A percentile compares a stretch with the other conserved stretches of the same genome.
These are phyloP conservation scores for Cardiospermum halicacabum DNA, from an alignment of 345 rosid species.

Conservation along the genomic window DNA sequence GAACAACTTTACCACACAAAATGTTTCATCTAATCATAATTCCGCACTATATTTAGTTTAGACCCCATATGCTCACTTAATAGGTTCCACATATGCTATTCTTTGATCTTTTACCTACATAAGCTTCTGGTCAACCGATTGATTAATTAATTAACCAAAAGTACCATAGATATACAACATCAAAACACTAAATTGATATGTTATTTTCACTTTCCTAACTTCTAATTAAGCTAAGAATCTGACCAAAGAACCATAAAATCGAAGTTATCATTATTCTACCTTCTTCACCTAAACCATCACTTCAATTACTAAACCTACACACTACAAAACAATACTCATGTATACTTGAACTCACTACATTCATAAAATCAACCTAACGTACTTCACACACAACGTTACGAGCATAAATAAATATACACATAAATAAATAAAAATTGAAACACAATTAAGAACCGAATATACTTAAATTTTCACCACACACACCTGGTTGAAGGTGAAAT, in stretches of 20 bases:
- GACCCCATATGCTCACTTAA: background rate
- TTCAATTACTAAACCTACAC: background rate
- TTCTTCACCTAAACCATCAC: background rate
- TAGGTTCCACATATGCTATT: background rate
- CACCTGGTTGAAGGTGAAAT: slow-evolving; percentile 9
- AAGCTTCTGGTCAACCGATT: background rate
- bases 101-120: background rate
- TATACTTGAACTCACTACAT: background rate
- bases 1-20: background rate
- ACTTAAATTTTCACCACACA: background rate
- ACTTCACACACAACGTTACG: background rate
- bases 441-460: background rate
- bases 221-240: background rate
- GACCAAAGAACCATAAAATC: background rate
- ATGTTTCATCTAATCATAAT: background rate
- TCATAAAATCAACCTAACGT: background rate
- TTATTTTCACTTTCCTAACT: too few species aligned
- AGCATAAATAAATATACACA: background rate
- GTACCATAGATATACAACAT: too few species aligned
- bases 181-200: too few species aligned
- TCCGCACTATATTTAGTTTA: background rate
- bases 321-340: background rate
- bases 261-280: background rate
- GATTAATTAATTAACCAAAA: too few species aligned
- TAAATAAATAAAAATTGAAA: background rate